These are phyloP conservation scores for Pseudogymnoascus sp. DNA, from an alignment of 2,329 filamentous ascomycete genomes.

Conservation along the genomic window DNA sequence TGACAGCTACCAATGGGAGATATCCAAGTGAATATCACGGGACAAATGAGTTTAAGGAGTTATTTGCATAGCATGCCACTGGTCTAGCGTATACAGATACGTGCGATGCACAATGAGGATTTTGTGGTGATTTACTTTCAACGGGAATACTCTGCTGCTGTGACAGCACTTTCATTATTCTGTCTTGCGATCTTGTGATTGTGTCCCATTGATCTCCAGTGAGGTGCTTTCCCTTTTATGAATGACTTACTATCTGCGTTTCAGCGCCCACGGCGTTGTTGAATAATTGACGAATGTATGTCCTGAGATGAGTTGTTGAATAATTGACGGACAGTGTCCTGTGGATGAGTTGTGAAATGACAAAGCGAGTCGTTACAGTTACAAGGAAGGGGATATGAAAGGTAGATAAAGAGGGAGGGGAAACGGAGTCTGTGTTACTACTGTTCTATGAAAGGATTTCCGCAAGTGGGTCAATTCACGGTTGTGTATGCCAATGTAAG, in stretches of 20 bases:
- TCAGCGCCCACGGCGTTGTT: neutral
- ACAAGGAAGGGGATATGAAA: neutral
- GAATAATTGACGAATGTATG: neutral
- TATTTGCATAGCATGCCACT: slow-evolving; percentile 5
- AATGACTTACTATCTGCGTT: neutral
- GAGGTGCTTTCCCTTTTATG: neutral
- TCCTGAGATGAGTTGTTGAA: neutral
- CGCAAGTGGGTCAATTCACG: neutral
- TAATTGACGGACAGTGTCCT: neutral
- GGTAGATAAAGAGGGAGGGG: neutral
- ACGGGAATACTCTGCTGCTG: neutral
- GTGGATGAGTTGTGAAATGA: neutral
- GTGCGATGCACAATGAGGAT: neutral
- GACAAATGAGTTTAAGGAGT: slow-evolving; percentile 1
- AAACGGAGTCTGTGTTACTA: neutral
- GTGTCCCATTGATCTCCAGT: neutral
- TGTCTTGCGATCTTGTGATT: neutral
- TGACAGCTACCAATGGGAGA: neutral
- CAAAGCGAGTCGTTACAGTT: neutral
- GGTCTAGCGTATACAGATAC: neutral
- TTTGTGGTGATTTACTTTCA: neutral
- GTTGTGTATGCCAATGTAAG: neutral
- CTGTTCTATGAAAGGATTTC: neutral
- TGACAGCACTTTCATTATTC: neutral
- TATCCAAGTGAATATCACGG: slow-evolving; percentile 7